Conservation (phyloP, 2,329 filamentous ascomycete genomes). For the Fusarium cyanostomum region DNA sequence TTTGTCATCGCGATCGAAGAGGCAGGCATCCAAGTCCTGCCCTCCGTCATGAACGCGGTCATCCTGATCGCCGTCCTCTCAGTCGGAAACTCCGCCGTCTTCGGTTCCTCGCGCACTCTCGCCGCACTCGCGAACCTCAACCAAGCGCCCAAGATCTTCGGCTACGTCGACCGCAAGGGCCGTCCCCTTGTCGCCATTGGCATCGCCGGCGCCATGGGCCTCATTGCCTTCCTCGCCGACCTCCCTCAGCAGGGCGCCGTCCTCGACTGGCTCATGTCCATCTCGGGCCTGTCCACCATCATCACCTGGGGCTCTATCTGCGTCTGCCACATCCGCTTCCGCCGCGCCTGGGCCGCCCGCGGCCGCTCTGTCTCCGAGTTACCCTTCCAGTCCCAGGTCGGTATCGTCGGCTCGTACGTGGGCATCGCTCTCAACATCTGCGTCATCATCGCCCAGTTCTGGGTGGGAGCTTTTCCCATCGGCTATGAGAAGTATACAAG, state of each 20-base stretch:
- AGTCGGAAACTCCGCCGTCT: constrained; percentile 91
- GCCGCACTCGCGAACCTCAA: constrained; percentile 89
- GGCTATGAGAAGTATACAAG: constrained; percentile 59
- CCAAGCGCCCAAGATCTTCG: constrained; percentile 79
- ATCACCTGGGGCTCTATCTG: constrained; percentile 89
- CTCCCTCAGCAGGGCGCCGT: constrained; percentile 67
- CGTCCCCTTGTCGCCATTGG: constrained; percentile 80
- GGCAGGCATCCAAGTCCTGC: constrained; percentile 81
- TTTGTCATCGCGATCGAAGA: constrained; percentile 93
- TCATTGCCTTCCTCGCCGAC: constrained; percentile 81
- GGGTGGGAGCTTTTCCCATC: constrained; percentile 83
- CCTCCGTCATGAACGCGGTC: constrained; percentile 93
- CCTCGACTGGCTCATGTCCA: constrained; percentile 82
- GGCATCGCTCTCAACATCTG: constrained; percentile 79
- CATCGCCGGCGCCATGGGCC: constrained; percentile 72
- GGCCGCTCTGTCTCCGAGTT: constrained; percentile 79
- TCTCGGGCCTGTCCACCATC: constrained; percentile 77
- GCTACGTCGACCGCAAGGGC: constrained; percentile 84
- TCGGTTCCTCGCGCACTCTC: constrained; percentile 89
- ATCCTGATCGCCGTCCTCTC: constrained; percentile 91
- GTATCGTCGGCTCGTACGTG: constrained; percentile 81
- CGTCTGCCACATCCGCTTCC: constrained; percentile 92
- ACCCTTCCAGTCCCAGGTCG: constrained; percentile 82
- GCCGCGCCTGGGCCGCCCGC: constrained; percentile 75
- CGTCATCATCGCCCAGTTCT: constrained; percentile 86